Evolutionary conservation across 2,329 filamentous ascomycete species (phyloP).

Genomic region (Fusarium annulatum): DNA sequence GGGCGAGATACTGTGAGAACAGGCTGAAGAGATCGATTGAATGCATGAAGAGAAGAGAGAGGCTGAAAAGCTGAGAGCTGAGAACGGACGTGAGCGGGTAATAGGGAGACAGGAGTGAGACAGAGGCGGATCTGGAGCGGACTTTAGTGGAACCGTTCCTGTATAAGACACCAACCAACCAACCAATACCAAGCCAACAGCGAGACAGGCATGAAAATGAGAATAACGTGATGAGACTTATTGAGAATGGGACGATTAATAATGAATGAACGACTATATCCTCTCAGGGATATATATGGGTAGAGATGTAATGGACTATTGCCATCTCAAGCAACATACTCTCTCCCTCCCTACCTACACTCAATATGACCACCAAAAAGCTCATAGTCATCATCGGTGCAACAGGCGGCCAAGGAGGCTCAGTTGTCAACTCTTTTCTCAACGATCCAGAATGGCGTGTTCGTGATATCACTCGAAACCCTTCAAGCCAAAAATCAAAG

Average conservation of each 20-base stretch:
- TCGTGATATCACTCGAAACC: constrained; percentile 9
- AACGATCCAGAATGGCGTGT: neutral
- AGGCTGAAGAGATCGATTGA: neutral
- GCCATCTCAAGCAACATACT: neutral
- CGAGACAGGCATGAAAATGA: neutral
- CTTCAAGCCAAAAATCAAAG: constrained; percentile 3
- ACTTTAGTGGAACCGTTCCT: neutral
- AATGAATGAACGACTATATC: neutral
- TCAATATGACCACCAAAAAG: neutral
- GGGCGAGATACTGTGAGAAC: neutral
- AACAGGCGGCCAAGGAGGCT: constrained; percentile 8
- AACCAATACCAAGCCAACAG: neutral
- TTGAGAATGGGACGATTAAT: neutral
- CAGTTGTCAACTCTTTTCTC: constrained; percentile 9
- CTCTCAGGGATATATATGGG: neutral
- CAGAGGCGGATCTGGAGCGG: neutral
- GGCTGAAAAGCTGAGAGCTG: neutral
- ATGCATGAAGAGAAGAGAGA: neutral
- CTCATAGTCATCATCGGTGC: constrained; percentile 6
- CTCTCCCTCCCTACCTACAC: neutral
- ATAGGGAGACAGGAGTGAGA: neutral
- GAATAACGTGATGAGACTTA: neutral
- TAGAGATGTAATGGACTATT: neutral
- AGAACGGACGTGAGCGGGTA: constrained; percentile 1
- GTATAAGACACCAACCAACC: neutral